A percentile compares a stretch with the other conserved stretches of the same genome.
These are phyloP conservation scores for Cornus kousa DNA, from an alignment of 148 eudicot species.

Conservation along the genomic window DNA sequence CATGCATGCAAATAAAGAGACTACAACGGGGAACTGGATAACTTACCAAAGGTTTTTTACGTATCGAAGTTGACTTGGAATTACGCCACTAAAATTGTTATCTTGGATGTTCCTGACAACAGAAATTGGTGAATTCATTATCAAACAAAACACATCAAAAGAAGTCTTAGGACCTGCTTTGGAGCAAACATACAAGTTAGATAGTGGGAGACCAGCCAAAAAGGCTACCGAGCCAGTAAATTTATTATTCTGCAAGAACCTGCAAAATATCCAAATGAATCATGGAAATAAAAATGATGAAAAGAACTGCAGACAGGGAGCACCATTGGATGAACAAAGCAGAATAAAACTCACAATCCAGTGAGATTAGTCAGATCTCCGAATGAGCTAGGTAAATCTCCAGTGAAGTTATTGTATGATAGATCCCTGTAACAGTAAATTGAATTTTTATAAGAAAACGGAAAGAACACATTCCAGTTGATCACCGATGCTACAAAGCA, in stretches of 20 bases:
- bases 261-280: slow-evolving; percentile 22
- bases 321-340: background rate
- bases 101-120: slow-evolving; percentile 77
- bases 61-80: slow-evolving; percentile 68
- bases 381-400: slow-evolving; percentile 85
- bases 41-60: slow-evolving; percentile 75
- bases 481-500: background rate
- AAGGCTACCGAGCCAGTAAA: slow-evolving; percentile 86
- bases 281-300: background rate
- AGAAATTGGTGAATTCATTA: slow-evolving; percentile 10
- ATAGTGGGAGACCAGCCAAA: slow-evolving; percentile 66
- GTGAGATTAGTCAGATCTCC: slow-evolving; percentile 57
- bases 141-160: slow-evolving; percentile 1
- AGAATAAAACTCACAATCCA: slow-evolving; percentile 52
- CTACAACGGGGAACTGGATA: background rate
- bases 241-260: slow-evolving; percentile 71
- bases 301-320: background rate
- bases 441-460: background rate
- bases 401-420: slow-evolving; percentile 74
- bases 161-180: slow-evolving; percentile 3
- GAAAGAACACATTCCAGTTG: background rate
- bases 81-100: slow-evolving; percentile 87
- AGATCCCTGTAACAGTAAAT: slow-evolving; percentile 62
- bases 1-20: background rate
- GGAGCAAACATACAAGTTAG: slow-evolving; percentile 58